Base-by-base conservation (phyloP, 2,329 filamentous ascomycete species). In the Aotearoamyces nothofagi region DNA sequence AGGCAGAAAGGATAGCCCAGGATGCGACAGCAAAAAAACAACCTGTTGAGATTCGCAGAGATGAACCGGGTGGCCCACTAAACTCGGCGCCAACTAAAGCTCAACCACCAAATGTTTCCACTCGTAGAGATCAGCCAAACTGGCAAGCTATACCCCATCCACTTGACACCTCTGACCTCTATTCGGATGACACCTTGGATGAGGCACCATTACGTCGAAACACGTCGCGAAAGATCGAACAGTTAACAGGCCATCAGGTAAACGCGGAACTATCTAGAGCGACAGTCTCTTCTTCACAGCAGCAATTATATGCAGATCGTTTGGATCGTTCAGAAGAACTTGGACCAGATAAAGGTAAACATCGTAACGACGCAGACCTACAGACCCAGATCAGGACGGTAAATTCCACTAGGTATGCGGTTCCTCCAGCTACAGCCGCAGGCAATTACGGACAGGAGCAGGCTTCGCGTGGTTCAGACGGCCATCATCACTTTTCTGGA, bases 1-100 rank as follows among this genome's bases (percentile, higher is more conserved):
- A 61, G 16, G 53, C 55, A 3, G 61, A 63, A 30, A 53, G 52
- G 17, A 52, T 42, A 33, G 47, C 48, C 30, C 41, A 46, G 5
- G 36, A 47, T n/a, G 42, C 45, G 16, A 33, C 44, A 11, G 39
- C 40, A 17, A 40, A 41, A 19, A 43, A 39, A 26, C 35, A 35
- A 9, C 38, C 41, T 15, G 30, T 40, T 20, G 33, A 44, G 8
- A 19, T 15, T n/a, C 11, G 28, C 24, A 22, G 22, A 22, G 33
- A 32, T 13, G 29, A 31, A 17, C 26, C 26, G 5, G 39, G 35
- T 9, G 33, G 32, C 23, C 30, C 23, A 12, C 17, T 28, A 11
- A 32, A 36, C 12, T 13, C 16, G 12, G 19, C 23, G 17, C 33
- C 36, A 13, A 27, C 38, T 11, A 32, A 31, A 36, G 37, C n/a